These are phyloP conservation scores for Rhizophora apiculata DNA, from an alignment of 345 rosid species.

Conservation along the genomic window DNA sequence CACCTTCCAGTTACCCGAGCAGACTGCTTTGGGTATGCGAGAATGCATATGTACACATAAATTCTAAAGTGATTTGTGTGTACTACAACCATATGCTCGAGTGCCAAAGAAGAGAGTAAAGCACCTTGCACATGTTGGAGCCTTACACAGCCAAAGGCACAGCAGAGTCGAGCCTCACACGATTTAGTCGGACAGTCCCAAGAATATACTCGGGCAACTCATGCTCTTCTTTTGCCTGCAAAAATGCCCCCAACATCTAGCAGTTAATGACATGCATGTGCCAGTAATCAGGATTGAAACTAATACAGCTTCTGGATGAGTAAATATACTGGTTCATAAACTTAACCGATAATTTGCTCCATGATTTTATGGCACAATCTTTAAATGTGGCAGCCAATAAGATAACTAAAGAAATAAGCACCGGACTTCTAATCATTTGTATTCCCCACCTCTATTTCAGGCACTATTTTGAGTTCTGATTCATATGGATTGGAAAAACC, in stretches of 20 bases:
- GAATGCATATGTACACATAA: too few relatives aligned
- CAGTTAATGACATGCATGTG: too few relatives aligned
- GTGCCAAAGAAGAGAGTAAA: background rate
- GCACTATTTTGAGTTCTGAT: background rate
- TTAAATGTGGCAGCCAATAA: background rate
- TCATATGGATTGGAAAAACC: too few relatives aligned
- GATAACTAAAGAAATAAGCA: background rate
- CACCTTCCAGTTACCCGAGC: too few relatives aligned
- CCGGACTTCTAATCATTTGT: background rate
- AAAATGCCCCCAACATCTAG: background rate
- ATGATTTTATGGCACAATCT: too few relatives aligned
- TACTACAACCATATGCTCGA: background rate
- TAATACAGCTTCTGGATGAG: too few relatives aligned
- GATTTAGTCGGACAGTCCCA: conserved; percentile 83
- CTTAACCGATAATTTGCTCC: background rate
- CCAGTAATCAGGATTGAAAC: too few relatives aligned
- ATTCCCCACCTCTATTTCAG: background rate
- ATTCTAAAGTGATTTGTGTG: too few relatives aligned
- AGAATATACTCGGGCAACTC: conserved; percentile 93
- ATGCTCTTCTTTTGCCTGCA: conserved; percentile 77
- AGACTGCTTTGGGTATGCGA: too few relatives aligned
- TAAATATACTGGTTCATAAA: too few relatives aligned
- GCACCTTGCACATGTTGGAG: background rate
- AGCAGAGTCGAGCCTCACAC: conserved; percentile 72
- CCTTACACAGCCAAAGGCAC: conserved; percentile 49